Base-by-base conservation (phyloP, 1,284 basidiomycete genomes). In the Ganoderma leucocontextum region DNA sequence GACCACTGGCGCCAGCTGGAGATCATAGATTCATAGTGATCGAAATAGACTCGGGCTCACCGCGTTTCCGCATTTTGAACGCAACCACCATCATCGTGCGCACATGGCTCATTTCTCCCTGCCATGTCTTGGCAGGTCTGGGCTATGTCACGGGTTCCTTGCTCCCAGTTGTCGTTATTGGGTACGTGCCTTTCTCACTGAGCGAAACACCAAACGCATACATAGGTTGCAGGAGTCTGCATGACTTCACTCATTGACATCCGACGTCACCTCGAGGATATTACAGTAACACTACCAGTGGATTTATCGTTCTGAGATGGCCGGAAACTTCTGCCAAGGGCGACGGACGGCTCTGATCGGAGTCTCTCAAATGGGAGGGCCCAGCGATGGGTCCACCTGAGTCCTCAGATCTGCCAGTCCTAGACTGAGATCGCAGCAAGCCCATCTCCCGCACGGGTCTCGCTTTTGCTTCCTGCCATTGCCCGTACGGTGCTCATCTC, bases 401-500 rank as follows among this genome's bases (percentile, higher is more conserved):
- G 29, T 29, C 22, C 47, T 12, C 47, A 49, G 22, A 49, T 49
- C 22, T 12, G 25, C 47, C 22, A 42, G 19, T 55, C 9, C 15
- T 15, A 10, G 41, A 38, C 22, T 4, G 4, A 41, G 58, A 60
- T 60, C 58, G 38, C 58, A 60, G 58, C 38, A 49, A 25, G 22
- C 22, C 22, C 35, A 13, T 58, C 55, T 58, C 35, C n/a, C 22
- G 8, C 19, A 17, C 29, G 29, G 29, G 29, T 29, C 35, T 38
- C 55, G 15, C 53, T 33, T 33, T 2, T 19, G 15, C 33, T 38
- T 17, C 52, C 29, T 33, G 52, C 52, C 63, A 71, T 77, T 29
- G 58, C n/a, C 22, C 47, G 47, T 29, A 29, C 29, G 29, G 29
- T 49, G n/a, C 13, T 74, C 74, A 2, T 36, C 68, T 4, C 60